Evolutionary conservation across 2,329 filamentous ascomycete species (phyloP), one percentile per base, ranked within the genome.

Genomic region (Pleurostoma richardsiae): DNA sequence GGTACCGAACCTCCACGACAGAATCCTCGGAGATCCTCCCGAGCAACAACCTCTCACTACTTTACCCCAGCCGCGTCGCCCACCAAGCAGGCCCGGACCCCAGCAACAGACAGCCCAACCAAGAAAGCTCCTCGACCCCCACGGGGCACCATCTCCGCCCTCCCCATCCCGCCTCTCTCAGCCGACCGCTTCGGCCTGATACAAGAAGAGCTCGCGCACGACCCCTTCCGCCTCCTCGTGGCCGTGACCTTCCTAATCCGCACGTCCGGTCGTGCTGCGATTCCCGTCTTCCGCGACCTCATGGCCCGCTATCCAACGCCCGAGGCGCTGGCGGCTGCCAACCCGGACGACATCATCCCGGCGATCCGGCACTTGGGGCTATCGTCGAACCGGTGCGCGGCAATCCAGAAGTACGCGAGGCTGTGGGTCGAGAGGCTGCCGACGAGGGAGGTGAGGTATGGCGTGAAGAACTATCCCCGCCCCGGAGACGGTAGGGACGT

Each of bases 181-280:
- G 72, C 79, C 0, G 60, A 73, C 0, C 64, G 59, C 5, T 96
- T 95, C 59, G 90, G 90, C 0, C 76, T 96, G 2, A 82, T 96
- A 36, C 91, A 96, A 62, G 91, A 96, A 61, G 78, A 84, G 52
- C 78, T 95, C 11, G 82, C 83, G 2, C 65, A 79, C 43, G 77
- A 90, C 47, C 86, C 90, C 0, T 96, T 95, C 63, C 84, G 83
- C 53, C 78, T 96, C 2, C 77, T 96, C 2, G 74, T 96, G 30
- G 90, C 87, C 10, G 84, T 90, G 4, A 90, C 88, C 0, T 91
- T 96, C 56, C 80, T 96, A 30, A 92, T 92, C 63, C 83, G 86
- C 49, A 96, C 90, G 0, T 75, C 80, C 3, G 91, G 88, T 8
- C 77, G 73, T 41, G 74, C 80, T 7, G 88, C 90, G 4, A 83